Base-by-base conservation (phyloP, 1,284 basidiomycete species). In the Exobasidium cylindrosporum region DNA sequence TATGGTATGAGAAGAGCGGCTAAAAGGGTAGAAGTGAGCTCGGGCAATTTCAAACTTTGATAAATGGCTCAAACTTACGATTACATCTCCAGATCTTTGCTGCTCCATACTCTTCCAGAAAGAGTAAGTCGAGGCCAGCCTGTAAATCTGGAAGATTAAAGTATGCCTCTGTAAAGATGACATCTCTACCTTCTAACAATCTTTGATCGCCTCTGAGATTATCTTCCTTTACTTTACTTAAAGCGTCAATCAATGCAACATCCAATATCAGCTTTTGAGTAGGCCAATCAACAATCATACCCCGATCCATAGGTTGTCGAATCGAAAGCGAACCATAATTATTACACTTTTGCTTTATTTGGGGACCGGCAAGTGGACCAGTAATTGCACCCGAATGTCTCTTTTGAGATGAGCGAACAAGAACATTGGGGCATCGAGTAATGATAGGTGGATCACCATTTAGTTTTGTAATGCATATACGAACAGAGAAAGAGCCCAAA, bases 71-170 rank as follows among this genome's bases (percentile, higher is more conserved):
- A 40, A 10, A 40, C 45, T 24, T 29, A 60, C 14, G 63, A 35
- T 11, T 49, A 63, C 63, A 63, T 35, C 92, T 85, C 80, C 87
- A 85, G 78, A 91, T 91, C 52, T 89, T 88, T 49, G 84, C 83
- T 76, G 95, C 96, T 73, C 94, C 93, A 82, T 94, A 97, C 80
- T 96, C 92, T 76, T 97, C 94, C 73, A 96, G 96, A 0, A 95
- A 83, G 77, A 97, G 89, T 81, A 96, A 89, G 79, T 97, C 94
- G 68, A 93, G 92, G 44, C 90, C 86, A 46, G 91, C 89, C 81
- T 93, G 89, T 21, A 95, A 86, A 77, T 91, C 92, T 21, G 91
- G 90, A 10, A 95, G 83, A 80, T 95, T 92, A 84, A 94, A 90
- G 77, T 92, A 92, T 2, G 93, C 91, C 81, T 97, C 94, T 1